These are phyloP conservation scores for Millerozyma miso DNA, from an alignment of 805 yeast genomes.

Conservation along the genomic window DNA sequence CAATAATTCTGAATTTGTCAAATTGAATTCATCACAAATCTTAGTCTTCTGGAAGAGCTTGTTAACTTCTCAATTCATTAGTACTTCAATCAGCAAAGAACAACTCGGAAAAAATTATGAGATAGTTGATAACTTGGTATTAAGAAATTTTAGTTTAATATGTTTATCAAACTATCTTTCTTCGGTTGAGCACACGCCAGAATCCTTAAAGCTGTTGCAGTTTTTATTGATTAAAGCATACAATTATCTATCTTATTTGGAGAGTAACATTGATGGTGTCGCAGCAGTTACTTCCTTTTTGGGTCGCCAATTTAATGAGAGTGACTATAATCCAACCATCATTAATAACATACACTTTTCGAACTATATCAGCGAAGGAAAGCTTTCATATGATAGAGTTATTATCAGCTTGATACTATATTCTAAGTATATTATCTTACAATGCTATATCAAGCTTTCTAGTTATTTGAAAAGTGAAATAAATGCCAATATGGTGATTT, in stretches of 20 bases:
- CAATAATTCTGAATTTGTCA: slow-evolving; percentile 39
- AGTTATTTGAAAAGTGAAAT: slow-evolving; percentile 32
- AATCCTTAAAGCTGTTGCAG: slow-evolving; percentile 37
- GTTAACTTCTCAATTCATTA: slow-evolving; percentile 38
- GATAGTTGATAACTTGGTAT: slow-evolving; percentile 29
- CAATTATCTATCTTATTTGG: slow-evolving; percentile 37
- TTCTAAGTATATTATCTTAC: slow-evolving; percentile 34
- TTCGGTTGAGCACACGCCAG: slow-evolving; percentile 36
- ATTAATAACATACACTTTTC: slow-evolving; percentile 27
- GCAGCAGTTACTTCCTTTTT: slow-evolving; percentile 32
- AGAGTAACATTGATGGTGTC: slow-evolving; percentile 29
- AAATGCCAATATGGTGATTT: slow-evolving; percentile 39
- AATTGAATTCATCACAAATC: slow-evolving; percentile 40
- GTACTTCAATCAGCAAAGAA: slow-evolving; percentile 14
- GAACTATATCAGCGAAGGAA: slow-evolving; percentile 16
- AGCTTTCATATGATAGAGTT: slow-evolving; percentile 21
- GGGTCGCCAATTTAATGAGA: slow-evolving; percentile 23
- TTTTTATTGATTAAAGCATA: slow-evolving; percentile 38
- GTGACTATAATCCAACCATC: slow-evolving; percentile 24
- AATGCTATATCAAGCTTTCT: slow-evolving; percentile 31
- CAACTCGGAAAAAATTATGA: slow-evolving; percentile 21
- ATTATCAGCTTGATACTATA: slow-evolving; percentile 32
- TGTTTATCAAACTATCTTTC: slow-evolving; percentile 38
- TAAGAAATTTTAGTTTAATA: slow-evolving; percentile 34
- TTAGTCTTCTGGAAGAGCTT: slow-evolving; percentile 42